Conservation (phyloP, 2,329 filamentous ascomycete genomes). For the Samsoniella hepiali region DNA sequence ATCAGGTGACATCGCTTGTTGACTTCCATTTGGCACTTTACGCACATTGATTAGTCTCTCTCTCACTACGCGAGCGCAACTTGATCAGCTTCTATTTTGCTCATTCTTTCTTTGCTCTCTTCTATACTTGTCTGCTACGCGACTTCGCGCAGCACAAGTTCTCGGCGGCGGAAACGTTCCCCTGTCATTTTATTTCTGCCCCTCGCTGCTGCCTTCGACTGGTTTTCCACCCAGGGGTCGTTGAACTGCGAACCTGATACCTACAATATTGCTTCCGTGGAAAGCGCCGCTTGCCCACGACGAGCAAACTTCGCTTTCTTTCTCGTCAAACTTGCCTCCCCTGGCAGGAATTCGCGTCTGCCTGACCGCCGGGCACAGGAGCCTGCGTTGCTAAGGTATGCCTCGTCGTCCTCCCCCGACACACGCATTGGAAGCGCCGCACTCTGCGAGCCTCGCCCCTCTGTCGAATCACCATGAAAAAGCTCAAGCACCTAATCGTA, state of each 20-base stretch:
- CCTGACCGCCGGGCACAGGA: not conserved
- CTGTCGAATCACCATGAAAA: slow-evolving; percentile 10
- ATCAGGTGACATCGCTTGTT: slow-evolving; percentile 19
- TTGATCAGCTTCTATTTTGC: slow-evolving; percentile 5
- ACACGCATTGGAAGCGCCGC: not conserved
- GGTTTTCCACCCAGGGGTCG: slow-evolving; percentile 6
- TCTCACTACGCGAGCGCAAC: slow-evolving; percentile 6
- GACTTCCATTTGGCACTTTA: slow-evolving; percentile 7
- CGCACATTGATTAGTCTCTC: not conserved
- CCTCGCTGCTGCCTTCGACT: slow-evolving; percentile 5
- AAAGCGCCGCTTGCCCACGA: slow-evolving; percentile 7
- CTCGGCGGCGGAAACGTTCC: not conserved
- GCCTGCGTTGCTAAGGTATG: slow-evolving; percentile 5
- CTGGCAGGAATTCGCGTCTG: not conserved
- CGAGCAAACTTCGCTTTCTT: not conserved
- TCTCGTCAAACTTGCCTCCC: not conserved
- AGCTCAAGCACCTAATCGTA: slow-evolving; percentile 12
- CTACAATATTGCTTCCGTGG: not conserved
- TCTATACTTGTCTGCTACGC: not conserved
- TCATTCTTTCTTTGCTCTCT: not conserved
- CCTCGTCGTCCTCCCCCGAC: not conserved
- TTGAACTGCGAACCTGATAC: not conserved
- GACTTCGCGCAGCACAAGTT: not conserved
- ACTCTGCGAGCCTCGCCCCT: not conserved
- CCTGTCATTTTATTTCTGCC: not conserved